Evolutionary conservation across 2,329 filamentous ascomycete species (phyloP).

Genomic region (Thelonectria blattea): DNA sequence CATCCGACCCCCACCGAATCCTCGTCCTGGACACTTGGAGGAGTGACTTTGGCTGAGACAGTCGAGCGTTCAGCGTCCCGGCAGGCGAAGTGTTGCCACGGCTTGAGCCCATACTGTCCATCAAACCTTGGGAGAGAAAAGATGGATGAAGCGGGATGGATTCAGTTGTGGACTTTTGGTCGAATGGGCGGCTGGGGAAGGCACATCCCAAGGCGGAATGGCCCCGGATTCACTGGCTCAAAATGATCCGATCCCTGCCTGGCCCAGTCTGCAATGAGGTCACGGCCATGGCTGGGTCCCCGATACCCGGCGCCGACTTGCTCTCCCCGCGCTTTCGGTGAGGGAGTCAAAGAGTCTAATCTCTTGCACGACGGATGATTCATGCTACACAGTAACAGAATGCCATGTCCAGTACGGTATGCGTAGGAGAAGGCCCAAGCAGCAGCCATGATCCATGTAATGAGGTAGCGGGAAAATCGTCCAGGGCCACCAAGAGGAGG

Average conservation of each 20-base stretch:
- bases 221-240: neutral
- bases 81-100: neutral
- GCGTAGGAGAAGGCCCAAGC: neutral
- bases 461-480: neutral
- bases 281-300: neutral
- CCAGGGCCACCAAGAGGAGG: neutral
- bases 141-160: neutral
- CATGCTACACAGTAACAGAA: neutral
- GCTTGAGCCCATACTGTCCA: constrained; percentile 18
- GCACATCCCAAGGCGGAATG: neutral
- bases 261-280: neutral
- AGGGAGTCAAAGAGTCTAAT: neutral
- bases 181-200: constrained; percentile 2
- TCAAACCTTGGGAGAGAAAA: neutral
- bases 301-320: neutral
- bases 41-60: neutral
- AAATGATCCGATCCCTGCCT: constrained; percentile 25
- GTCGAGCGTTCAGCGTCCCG: neutral
- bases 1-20: neutral
- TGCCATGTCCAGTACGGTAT: constrained; percentile 8
- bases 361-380: neutral
- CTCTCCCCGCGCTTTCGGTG: constrained; percentile 1
- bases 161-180: neutral
- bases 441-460: constrained; percentile 21
- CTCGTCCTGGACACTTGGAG: constrained; percentile 29